Base-by-base conservation (phyloP, 2,329 filamentous ascomycete genomes). In the Ophiocordyceps australis region DNA sequence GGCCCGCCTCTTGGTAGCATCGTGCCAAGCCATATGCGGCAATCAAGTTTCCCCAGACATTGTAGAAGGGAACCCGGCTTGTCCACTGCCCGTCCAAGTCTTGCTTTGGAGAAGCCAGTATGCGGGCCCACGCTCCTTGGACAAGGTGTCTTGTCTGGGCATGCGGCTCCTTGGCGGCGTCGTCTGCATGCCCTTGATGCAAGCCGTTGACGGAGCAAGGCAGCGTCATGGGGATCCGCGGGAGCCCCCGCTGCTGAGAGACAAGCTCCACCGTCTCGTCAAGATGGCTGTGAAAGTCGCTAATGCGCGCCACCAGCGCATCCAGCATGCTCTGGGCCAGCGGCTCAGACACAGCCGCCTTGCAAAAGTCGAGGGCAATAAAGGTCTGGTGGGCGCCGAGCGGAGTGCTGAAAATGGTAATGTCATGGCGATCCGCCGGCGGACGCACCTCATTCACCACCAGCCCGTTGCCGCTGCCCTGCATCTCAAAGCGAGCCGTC, bases 391-490 rank as follows among this genome's bases (percentile, higher is more conserved):
- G n/a, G n/a, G n/a, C 26, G 7, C 27, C 12, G 11, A 19, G 5
- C 5, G 27, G 27, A 21, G 24, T 28, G 12, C 27, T 28, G 22
- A 19, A 28, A 10, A 28, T 24, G 3, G 27, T 28, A 7, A 24
- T 24, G 20, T 28, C 27, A 22, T 28, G 27, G 14, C 27, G 27
- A 11, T 28, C 27, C 9, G 27, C 27, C n/a, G 27, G 27, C 7
- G 27, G 27, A 7, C 27, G 16, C 14, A 24, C 20, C 14, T 28
- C 27, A 14, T 24, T 18, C 7, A 24, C 27, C 9, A 15, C 15
- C 17, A 24, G 24, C 5, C 17, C 11, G 12, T 24, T 23, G 21
- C 21, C 15, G n/a, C n/a, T n/a, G 10, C 5, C 22, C 7, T 24
- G 21, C 7, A 28, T 24, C 7, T 7, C 16, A 18, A 28, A 28